Conservation (phyloP, 1,284 basidiomycete species). For the Erythrobasidium hasegawianum region DNA sequence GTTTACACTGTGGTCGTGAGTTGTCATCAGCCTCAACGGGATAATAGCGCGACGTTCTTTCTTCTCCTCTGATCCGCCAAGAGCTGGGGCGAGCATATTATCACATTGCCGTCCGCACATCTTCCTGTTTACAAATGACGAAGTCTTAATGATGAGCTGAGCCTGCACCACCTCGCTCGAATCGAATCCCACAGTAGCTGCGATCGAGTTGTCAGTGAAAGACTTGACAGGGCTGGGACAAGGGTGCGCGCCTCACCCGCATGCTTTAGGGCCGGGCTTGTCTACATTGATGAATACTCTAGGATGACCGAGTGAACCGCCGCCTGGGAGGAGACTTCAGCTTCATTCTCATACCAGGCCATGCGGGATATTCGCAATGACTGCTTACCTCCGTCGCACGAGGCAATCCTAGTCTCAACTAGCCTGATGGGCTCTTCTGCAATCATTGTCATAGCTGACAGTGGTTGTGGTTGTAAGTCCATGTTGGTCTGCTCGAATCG, state of each 20-base stretch:
- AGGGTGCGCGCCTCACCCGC: slow-evolving; percentile 25
- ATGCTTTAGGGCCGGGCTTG: slow-evolving; percentile 57
- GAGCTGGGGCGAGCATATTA: no score
- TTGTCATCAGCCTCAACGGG: no score
- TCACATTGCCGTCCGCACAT: no score
- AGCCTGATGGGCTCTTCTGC: slow-evolving; percentile 77
- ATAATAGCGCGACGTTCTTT: no score
- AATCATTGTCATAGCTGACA: slow-evolving; percentile 86
- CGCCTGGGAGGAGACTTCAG: slow-evolving; percentile 62
- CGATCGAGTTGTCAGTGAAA: background rate
- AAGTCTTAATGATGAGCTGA: no score
- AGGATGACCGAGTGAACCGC: slow-evolving; percentile 92
- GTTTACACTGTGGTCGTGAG: no score
- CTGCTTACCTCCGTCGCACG: slow-evolving; percentile 85
- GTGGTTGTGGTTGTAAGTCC: slow-evolving; percentile 81
- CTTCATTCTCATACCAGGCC: no score
- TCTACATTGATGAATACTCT: slow-evolving; percentile 90
- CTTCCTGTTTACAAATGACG: no score
- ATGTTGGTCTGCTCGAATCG: slow-evolving; percentile 88
- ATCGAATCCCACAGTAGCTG: slow-evolving; percentile 22
- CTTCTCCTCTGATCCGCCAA: no score
- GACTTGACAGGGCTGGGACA: background rate
- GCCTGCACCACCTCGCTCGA: slow-evolving; percentile 14
- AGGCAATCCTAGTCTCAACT: slow-evolving; percentile 73
- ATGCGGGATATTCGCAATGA: no score